Evolutionary conservation across 1,139 yeast species (phyloP).

Genomic region (Pichia cactophila): DNA sequence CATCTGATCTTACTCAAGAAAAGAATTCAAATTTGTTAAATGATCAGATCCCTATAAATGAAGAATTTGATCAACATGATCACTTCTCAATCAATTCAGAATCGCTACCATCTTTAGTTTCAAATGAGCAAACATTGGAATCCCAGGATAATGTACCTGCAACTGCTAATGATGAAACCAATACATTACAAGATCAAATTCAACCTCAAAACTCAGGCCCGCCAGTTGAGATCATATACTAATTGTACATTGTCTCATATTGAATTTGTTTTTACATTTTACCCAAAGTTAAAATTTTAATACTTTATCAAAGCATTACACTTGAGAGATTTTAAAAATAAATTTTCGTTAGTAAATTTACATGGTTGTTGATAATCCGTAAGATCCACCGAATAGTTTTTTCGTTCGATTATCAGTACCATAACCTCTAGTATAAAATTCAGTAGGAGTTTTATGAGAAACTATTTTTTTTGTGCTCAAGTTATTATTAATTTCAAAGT

Average conservation of each 20-base stretch:
- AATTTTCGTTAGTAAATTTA: too few relatives aligned
- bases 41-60: neutral
- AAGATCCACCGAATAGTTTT: slow-evolving; percentile 15
- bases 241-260: too few relatives aligned
- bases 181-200: neutral
- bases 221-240: neutral
- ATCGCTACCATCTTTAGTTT: neutral
- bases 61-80: neutral
- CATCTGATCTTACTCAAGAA: neutral
- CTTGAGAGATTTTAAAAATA: too few relatives aligned
- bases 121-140: neutral
- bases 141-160: neutral
- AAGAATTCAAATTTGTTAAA: neutral
- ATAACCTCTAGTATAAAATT: slow-evolving; percentile 19
- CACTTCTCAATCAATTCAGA: neutral
- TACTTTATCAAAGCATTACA: too few relatives aligned
- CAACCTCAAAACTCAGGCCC: neutral
- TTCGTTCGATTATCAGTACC: slow-evolving; percentile 15
- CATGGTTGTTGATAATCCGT: slow-evolving; percentile 12
- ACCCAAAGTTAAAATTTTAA: too few relatives aligned
- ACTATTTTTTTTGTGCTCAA: slow-evolving; percentile 18
- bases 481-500: slow-evolving; percentile 49
- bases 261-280: neutral
- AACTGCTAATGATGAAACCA: neutral
- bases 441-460: slow-evolving; percentile 20